Evolutionary conservation across 805 yeast species (phyloP).

Genomic region (Barnettozyma californica): DNA sequence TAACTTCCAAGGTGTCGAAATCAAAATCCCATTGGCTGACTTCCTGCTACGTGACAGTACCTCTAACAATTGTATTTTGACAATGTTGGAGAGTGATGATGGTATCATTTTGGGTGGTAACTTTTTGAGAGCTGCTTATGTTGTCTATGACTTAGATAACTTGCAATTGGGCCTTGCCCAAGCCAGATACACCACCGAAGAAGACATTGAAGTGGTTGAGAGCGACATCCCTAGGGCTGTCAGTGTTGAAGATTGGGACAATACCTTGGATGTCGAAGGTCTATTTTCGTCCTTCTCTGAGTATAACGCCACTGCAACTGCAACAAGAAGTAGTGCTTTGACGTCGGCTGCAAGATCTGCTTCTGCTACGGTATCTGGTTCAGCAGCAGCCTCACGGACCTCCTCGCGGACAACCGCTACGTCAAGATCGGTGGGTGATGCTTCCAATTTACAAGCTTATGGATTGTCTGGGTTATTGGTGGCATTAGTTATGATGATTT

Average conservation of each 20-base stretch:
- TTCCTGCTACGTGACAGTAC: constrained; percentile 25
- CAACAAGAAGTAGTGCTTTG: not conserved
- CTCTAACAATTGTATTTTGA: constrained; percentile 38
- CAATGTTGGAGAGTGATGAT: constrained; percentile 46
- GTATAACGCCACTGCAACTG: not conserved
- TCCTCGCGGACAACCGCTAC: not conserved
- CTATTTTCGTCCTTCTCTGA: not conserved
- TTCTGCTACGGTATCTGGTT: not conserved
- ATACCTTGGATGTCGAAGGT: constrained; percentile 7
- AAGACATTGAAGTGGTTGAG: constrained; percentile 41
- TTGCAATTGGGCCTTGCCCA: constrained; percentile 42
- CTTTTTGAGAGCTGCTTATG: constrained; percentile 46
- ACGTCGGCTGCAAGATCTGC: not conserved
- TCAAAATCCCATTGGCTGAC: constrained; percentile 42
- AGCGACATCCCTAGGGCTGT: constrained; percentile 45
- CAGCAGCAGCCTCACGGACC: not conserved
- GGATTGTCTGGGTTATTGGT: not conserved
- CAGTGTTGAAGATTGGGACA: not conserved
- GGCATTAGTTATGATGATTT: not conserved
- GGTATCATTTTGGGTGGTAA: constrained; percentile 46
- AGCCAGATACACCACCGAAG: constrained; percentile 32
- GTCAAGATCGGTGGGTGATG: not conserved
- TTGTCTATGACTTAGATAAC: constrained; percentile 49
- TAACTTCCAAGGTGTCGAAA: constrained; percentile 50
- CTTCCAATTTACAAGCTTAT: not conserved